phyloP scores from a whole-genome alignment of 306 rosid genomes.

The Cercis canadensis region DNA sequence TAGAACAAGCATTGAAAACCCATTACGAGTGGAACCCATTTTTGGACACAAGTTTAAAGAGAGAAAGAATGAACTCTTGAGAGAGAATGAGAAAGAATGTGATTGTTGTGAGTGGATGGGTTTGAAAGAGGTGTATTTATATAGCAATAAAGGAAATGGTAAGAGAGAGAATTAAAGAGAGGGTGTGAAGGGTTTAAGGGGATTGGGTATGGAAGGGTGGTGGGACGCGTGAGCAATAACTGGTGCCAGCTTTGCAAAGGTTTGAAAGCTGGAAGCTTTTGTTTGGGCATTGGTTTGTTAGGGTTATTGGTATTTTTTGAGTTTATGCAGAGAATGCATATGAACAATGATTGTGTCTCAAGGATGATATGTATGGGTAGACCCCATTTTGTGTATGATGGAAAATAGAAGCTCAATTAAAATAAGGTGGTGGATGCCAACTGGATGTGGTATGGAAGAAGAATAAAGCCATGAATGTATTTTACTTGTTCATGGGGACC shows the following conservation, averaged over 20 bases:
- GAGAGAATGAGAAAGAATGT: conserved; percentile 12
- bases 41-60: not conserved
- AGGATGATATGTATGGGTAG: not conserved
- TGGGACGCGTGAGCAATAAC: conserved; percentile 58
- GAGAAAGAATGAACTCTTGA: not conserved
- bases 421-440: conserved; percentile 52
- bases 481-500: conserved; percentile 26
- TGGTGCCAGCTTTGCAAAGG: conserved; percentile 66
- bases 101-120: conserved; percentile 43
- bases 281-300: conserved; percentile 48
- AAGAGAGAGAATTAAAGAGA: not conserved
- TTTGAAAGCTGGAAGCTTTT: conserved; percentile 64
- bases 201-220: conserved; percentile 38
- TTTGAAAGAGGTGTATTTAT: conserved; percentile 36
- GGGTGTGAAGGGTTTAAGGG: not conserved
- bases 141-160: not conserved
- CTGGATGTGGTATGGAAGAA: conserved; percentile 42
- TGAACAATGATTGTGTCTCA: not conserved
- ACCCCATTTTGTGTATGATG: not conserved
- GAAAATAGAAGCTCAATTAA: not conserved
- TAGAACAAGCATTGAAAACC: conserved; percentile 35
- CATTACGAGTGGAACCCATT: conserved; percentile 47
- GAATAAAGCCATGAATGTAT: conserved; percentile 32
- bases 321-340: conserved; percentile 11
- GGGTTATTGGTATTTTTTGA: not conserved